Percentiles rank a stretch among this genome's conserved stretches.
These are phyloP conservation scores for Penicillium janthinellum DNA, from an alignment of 2,329 filamentous ascomycete species.

Conservation along the genomic window DNA sequence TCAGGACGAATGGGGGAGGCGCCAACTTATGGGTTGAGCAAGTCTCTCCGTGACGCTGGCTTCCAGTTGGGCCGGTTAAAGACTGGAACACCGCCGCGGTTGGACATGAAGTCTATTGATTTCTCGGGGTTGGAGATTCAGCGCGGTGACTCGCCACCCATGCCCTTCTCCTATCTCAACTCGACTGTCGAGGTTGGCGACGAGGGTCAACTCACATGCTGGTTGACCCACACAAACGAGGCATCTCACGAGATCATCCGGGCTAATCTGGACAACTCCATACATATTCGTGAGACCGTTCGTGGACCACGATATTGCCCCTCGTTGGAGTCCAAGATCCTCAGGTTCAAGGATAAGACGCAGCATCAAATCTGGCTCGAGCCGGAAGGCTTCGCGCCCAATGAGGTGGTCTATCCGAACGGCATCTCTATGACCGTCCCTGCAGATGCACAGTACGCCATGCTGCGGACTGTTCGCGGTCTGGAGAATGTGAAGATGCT, in stretches of 20 bases:
- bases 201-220: conserved; percentile 79
- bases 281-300: conserved; percentile 94
- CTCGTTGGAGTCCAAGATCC: conserved; percentile 90
- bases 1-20: conserved; percentile 92
- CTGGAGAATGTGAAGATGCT: conserved; percentile 89
- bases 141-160: conserved; percentile 78
- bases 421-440: conserved; percentile 97
- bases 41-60: conserved; percentile 82
- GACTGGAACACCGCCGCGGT: conserved; percentile 89
- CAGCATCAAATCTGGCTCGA: conserved; percentile 94
- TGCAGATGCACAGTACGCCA: conserved; percentile 77
- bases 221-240: conserved; percentile 84
- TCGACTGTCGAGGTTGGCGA: conserved; percentile 67
- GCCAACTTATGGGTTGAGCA: conserved; percentile 88
- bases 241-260: conserved; percentile 80
- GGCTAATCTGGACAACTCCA: conserved; percentile 88
- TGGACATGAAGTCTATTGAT: conserved; percentile 81
- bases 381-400: conserved; percentile 85
- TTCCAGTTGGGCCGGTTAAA: conserved; percentile 89
- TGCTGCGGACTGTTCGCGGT: conserved; percentile 84
- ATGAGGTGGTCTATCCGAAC: conserved; percentile 89
- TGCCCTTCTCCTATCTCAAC: conserved; percentile 90
- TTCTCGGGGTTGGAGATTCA: conserved; percentile 73
- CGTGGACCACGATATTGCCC: conserved; percentile 95
- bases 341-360: conserved; percentile 79